Evolutionary conservation across 805 yeast species (phyloP).

Genomic region (Kuraishia ogatae): DNA sequence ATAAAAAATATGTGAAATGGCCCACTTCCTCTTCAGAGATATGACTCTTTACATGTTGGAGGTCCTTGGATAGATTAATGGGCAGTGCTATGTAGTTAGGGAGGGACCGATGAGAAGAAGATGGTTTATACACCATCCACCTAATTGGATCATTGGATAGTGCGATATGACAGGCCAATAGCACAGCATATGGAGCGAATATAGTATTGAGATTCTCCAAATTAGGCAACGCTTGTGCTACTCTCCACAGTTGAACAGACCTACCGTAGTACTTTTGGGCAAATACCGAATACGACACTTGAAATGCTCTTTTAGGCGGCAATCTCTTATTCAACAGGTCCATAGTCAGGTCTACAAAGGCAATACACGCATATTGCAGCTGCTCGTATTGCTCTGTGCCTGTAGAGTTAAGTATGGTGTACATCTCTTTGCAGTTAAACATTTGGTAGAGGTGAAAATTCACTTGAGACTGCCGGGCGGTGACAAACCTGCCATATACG

Average conservation of each 20-base stretch:
- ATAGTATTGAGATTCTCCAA: not conserved
- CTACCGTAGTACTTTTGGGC: not conserved
- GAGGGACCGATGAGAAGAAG: not conserved
- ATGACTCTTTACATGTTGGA: not conserved
- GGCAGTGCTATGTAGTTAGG: not conserved
- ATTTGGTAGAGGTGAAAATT: constrained; percentile 1
- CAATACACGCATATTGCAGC: not conserved
- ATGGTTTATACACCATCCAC: not conserved
- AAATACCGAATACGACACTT: not conserved
- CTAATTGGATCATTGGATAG: not conserved
- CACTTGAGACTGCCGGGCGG: not conserved
- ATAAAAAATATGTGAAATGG: not conserved
- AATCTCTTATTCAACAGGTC: not conserved
- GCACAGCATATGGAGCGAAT: not conserved
- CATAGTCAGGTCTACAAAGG: not conserved
- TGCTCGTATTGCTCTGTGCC: not conserved
- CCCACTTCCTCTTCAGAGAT: not conserved
- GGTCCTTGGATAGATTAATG: not conserved
- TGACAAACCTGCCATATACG: not conserved
- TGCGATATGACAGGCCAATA: not conserved
- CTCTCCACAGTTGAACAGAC: not conserved
- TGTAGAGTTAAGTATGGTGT: no score
- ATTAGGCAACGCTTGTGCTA: not conserved
- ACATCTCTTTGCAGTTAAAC: not conserved
- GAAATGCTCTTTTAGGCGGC: not conserved